These are phyloP conservation scores for Teunomyces kruisii DNA, from an alignment of 805 yeast species.

Conservation along the genomic window DNA sequence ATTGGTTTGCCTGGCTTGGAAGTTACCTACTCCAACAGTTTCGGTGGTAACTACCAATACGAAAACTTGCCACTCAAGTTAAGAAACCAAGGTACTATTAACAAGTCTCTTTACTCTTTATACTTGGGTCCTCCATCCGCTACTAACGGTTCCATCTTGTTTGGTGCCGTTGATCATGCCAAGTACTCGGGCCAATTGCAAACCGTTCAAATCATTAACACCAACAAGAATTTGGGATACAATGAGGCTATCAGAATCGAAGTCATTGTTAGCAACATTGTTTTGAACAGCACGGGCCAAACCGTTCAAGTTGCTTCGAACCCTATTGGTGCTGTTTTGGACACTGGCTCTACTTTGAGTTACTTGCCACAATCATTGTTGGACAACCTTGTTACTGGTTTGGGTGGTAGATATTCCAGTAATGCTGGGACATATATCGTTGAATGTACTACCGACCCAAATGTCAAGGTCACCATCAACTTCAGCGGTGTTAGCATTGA, in stretches of 20 bases:
- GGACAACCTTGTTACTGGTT: constrained; percentile 31
- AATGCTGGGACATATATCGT: constrained; percentile 46
- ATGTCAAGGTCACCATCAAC: constrained; percentile 40
- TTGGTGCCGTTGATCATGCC: constrained; percentile 46
- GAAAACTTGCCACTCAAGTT: constrained; percentile 40
- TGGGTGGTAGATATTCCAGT: constrained; percentile 43
- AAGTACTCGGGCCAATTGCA: constrained; percentile 34
- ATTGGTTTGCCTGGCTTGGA: constrained; percentile 73
- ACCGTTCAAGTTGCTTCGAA: constrained; percentile 16
- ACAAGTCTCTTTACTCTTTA: constrained; percentile 35
- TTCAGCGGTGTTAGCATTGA: constrained; percentile 59
- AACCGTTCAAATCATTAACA: constrained; percentile 44
- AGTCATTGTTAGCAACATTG: constrained; percentile 45
- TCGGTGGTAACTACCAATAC: constrained; percentile 24
- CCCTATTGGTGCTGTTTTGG: constrained; percentile 27
- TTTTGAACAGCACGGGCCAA: constrained; percentile 11
- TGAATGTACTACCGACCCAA: constrained; percentile 35
- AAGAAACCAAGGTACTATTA: constrained; percentile 30
- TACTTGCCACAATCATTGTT: constrained; percentile 44
- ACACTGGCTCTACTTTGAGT: constrained; percentile 36
- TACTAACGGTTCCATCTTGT: constrained; percentile 33
- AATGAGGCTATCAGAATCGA: constrained; percentile 46
- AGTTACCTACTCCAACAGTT: constrained; percentile 40
- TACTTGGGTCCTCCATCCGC: constrained; percentile 29
- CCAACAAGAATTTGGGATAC: constrained; percentile 30